Conservation (phyloP, 345 rosid genomes). For the Iberis pinnata region DNA sequence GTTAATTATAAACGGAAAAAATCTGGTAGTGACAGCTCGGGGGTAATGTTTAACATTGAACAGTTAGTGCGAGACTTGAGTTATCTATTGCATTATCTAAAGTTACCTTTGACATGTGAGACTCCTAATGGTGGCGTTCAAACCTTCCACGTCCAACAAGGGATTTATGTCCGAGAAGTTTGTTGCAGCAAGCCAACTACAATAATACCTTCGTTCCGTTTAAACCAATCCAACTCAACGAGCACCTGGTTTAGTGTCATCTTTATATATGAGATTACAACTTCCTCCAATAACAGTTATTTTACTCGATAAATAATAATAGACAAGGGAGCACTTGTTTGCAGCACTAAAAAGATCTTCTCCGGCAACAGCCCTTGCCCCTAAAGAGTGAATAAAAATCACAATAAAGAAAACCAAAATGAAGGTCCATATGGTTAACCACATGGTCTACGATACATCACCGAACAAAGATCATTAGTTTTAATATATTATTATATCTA, state of each 20-base stretch:
- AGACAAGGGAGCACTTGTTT: constrained; percentile 88
- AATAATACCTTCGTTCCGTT: constrained; percentile 93
- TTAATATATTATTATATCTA: no score
- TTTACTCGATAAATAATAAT: constrained; percentile 90
- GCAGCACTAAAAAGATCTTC: constrained; percentile 97
- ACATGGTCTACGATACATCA: no score
- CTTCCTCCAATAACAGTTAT: constrained; percentile 95
- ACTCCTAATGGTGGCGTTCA: constrained; percentile 82
- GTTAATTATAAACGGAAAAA: no score
- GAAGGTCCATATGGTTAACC: no score
- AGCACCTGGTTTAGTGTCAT: constrained; percentile 95
- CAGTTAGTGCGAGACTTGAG: no score
- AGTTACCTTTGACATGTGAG: constrained; percentile 94
- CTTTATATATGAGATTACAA: constrained; percentile 84
- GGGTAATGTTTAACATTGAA: no score
- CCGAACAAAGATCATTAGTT: no score
- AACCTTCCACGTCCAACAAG: constrained; percentile 93
- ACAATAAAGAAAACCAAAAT: no score
- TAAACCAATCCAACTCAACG: constrained; percentile 93
- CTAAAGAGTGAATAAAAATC: no score
- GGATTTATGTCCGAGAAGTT: constrained; percentile 94
- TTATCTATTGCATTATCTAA: neutral
- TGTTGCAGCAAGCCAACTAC: constrained; percentile 92
- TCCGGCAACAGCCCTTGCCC: no score
- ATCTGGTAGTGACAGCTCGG: no score